A percentile compares a stretch with the other conserved stretches of the same genome.
These are phyloP conservation scores for Talaromyces ruber DNA, from an alignment of 495 filamentous ascomycete species.

Conservation along the genomic window DNA sequence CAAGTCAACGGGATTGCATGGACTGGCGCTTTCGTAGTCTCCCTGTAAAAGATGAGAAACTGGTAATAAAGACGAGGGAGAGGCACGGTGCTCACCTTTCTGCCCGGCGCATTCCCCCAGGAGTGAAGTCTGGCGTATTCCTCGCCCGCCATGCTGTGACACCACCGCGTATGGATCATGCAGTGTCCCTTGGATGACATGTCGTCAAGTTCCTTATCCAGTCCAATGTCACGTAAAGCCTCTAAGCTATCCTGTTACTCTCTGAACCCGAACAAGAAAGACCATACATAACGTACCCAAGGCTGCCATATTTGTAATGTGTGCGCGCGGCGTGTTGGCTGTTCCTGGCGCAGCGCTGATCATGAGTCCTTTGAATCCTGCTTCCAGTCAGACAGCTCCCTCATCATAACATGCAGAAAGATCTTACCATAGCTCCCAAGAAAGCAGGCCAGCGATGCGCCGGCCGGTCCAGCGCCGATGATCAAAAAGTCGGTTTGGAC, in stretches of 20 bases:
- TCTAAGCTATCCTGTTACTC: conserved; percentile 23
- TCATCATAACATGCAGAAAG: no score
- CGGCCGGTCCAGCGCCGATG: conserved; percentile 47
- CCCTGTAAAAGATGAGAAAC: no score
- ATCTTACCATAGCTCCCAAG: conserved; percentile 18
- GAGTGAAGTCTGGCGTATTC: conserved; percentile 44
- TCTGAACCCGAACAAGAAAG: not conserved
- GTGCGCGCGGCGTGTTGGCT: conserved; percentile 44
- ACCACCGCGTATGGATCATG: conserved; percentile 46
- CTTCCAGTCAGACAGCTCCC: not conserved
- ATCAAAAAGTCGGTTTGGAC: conserved; percentile 38
- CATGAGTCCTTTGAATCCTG: conserved; percentile 40
- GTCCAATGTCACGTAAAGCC: conserved; percentile 48
- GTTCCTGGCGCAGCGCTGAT: conserved; percentile 35
- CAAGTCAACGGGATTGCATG: conserved; percentile 37
- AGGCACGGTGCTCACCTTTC: conserved; percentile 21
- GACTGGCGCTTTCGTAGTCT: conserved; percentile 42
- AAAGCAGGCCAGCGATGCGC: conserved; percentile 46
- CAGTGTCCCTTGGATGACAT: conserved; percentile 26
- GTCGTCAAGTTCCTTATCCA: conserved; percentile 33
- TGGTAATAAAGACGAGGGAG: no score
- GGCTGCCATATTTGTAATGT: conserved; percentile 47
- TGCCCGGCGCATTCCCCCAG: conserved; percentile 41
- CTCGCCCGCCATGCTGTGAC: conserved; percentile 42
- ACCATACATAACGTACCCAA: conserved; percentile 19